Conservation (phyloP, 805 yeast species). For the Maudiozyma barnettii region DNA sequence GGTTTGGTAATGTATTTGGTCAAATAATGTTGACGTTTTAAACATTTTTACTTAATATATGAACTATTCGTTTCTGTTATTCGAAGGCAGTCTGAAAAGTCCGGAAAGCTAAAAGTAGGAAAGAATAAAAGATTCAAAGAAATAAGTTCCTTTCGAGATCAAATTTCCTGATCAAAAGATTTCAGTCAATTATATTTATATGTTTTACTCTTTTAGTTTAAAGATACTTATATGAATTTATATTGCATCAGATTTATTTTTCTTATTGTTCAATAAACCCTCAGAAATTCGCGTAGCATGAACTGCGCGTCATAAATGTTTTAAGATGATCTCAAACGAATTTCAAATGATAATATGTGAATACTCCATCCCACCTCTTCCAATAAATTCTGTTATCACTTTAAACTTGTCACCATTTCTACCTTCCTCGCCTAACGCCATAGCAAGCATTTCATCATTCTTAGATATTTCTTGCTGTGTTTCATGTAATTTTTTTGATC, state of each 20-base stretch:
- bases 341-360: conserved; percentile 5
- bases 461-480: conserved; percentile 56
- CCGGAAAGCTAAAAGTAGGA: too few relatives aligned
- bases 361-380: conserved; percentile 75
- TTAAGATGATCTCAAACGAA: neutral
- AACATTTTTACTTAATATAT: conserved; percentile 12
- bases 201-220: too few relatives aligned
- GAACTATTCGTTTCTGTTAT: too few relatives aligned
- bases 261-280: neutral
- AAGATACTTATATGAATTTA: neutral
- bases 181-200: too few relatives aligned
- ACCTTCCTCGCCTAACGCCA: conserved; percentile 40
- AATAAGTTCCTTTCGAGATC: too few relatives aligned
- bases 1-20: conserved; percentile 18
- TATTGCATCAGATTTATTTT: neutral
- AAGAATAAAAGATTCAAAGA: too few relatives aligned
- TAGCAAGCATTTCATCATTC: conserved; percentile 52
- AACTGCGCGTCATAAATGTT: neutral
- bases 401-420: conserved; percentile 54
- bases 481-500: conserved; percentile 45
- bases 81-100: too few relatives aligned
- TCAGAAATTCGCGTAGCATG: neutral
- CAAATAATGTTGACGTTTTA: conserved; percentile 19
- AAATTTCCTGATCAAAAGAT: too few relatives aligned
- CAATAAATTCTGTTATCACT: conserved; percentile 70